A percentile compares a stretch with the other conserved stretches of the same genome.
Evolutionary conservation across 75 land plant genomes (phyloP).

Genomic region (Pinus taeda): DNA sequence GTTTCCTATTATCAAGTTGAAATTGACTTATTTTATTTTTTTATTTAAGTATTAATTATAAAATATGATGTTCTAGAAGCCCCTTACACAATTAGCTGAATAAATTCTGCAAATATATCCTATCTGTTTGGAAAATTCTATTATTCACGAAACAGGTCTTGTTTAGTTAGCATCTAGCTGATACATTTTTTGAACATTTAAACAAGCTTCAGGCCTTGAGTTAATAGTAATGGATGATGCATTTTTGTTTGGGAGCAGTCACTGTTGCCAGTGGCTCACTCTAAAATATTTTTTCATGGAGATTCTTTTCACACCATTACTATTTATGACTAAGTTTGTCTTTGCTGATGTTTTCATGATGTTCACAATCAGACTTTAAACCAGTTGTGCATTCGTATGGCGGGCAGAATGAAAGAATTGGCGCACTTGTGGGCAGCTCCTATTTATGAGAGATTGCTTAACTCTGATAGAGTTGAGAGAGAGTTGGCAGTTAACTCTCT

Average conservation of each 20-base stretch:
- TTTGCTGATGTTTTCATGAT: not conserved
- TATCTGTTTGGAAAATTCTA: not conserved
- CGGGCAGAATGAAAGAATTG: constrained; percentile 6
- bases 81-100: not conserved
- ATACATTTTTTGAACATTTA: not conserved
- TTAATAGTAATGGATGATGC: not conserved
- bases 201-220: not conserved
- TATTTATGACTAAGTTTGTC: not conserved
- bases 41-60: not conserved
- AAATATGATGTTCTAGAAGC: not conserved
- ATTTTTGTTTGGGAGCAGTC: not conserved
- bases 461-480: not conserved
- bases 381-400: not conserved
- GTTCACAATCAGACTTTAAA: constrained; percentile 2
- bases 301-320: not conserved
- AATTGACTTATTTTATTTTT: not conserved
- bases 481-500: constrained; percentile 1
- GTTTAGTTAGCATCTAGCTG: not conserved
- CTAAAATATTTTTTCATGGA: too few relatives aligned
- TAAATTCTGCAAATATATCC: not conserved
- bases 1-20: not conserved
- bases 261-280: not conserved
- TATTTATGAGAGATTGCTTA: constrained; percentile 7
- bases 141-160: not conserved
- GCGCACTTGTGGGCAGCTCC: constrained; percentile 6